These are phyloP conservation scores for Polyporus arcularius DNA, from an alignment of 768 basidiomycete species.

Conservation along the genomic window DNA sequence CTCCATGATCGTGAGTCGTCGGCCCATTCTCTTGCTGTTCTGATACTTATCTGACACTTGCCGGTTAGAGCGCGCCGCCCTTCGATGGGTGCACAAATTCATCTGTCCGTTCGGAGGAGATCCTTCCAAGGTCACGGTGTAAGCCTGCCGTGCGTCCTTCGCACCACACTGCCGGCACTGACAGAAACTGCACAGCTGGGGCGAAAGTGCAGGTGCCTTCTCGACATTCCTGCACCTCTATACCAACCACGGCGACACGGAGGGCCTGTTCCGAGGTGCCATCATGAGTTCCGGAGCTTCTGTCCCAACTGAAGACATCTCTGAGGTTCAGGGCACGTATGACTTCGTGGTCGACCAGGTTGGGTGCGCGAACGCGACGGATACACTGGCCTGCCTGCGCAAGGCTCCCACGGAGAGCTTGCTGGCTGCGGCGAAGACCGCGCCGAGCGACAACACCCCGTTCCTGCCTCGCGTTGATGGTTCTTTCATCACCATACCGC, in stretches of 20 bases:
- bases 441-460: slow-evolving; percentile 31
- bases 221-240: slow-evolving; percentile 30
- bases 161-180: background rate
- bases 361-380: slow-evolving; percentile 34
- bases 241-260: slow-evolving; percentile 25
- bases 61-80: slow-evolving; percentile 34
- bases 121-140: slow-evolving; percentile 44
- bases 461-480: slow-evolving; percentile 56
- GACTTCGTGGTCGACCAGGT: slow-evolving; percentile 40
- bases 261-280: slow-evolving; percentile 30
- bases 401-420: slow-evolving; percentile 33
- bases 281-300: slow-evolving; percentile 35
- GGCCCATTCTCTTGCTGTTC: background rate
- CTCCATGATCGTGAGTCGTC: slow-evolving; percentile 43
- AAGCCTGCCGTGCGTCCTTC: background rate
- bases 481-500: slow-evolving; percentile 44
- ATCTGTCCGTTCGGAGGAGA: slow-evolving; percentile 45
- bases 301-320: slow-evolving; percentile 15
- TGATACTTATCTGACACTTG: background rate
- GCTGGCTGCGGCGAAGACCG: slow-evolving; percentile 33
- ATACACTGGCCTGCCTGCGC: slow-evolving; percentile 46
- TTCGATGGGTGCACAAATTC: slow-evolving; percentile 43
- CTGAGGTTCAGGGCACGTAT: slow-evolving; percentile 37
- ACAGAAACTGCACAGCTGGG: slow-evolving; percentile 10
- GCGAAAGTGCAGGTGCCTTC: slow-evolving; percentile 41